Evolutionary conservation across 2,329 filamentous ascomycete genomes (phyloP).

Genomic region (Pseudocercospora crystallina): DNA sequence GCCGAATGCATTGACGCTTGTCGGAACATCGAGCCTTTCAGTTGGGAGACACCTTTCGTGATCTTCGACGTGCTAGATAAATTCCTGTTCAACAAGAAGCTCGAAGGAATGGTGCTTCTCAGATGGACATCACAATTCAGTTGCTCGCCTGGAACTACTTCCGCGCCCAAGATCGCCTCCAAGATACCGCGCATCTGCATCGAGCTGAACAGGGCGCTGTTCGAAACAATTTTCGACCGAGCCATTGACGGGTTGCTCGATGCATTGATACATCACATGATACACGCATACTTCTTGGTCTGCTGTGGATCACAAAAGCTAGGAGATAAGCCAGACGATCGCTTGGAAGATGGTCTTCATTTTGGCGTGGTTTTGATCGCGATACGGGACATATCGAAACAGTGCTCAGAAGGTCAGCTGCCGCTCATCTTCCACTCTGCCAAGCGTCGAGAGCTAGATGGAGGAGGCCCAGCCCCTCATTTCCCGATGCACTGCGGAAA

Average conservation of each 20-base stretch:
- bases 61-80: conserved; percentile 41
- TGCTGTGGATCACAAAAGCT: conserved; percentile 40
- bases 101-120: conserved; percentile 41
- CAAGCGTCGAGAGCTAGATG: conserved; percentile 18
- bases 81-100: conserved; percentile 38
- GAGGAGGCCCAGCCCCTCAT: background rate
- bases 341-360: conserved; percentile 40
- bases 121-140: conserved; percentile 30
- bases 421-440: conserved; percentile 36
- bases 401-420: conserved; percentile 30
- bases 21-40: conserved; percentile 25
- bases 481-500: background rate
- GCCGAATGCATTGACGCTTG: conserved; percentile 28
- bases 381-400: conserved; percentile 36
- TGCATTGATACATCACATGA: conserved; percentile 46
- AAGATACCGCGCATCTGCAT: conserved; percentile 38
- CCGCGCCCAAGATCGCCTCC: conserved; percentile 32
- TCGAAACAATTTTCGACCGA: conserved; percentile 27
- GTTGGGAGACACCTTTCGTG: conserved; percentile 33
- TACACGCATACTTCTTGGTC: conserved; percentile 47
- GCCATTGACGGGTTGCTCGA: conserved; percentile 38
- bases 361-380: conserved; percentile 43
- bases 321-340: conserved; percentile 33
- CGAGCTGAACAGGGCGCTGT: conserved; percentile 30
- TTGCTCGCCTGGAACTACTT: conserved; percentile 38